These are phyloP conservation scores for Salix caprea DNA, from an alignment of 345 rosid species.

Conservation along the genomic window DNA sequence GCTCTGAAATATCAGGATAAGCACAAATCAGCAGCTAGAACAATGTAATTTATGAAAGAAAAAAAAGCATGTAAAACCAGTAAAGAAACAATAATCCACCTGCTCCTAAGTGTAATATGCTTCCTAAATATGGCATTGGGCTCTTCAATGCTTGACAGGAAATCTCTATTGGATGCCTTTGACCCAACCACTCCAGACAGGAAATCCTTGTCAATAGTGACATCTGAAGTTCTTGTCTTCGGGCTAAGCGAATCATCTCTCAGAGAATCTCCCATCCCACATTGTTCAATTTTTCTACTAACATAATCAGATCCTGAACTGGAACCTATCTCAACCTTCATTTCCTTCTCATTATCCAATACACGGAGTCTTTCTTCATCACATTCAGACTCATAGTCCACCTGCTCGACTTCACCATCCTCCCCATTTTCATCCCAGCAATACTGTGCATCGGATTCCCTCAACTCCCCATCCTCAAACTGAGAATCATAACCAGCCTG, in stretches of 20 bases:
- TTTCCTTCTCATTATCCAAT: slow-evolving; percentile 29
- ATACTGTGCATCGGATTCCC: slow-evolving; percentile 34
- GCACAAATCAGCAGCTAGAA: not conserved
- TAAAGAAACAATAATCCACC: slow-evolving; percentile 27
- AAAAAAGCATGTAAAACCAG: not conserved
- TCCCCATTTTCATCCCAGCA: slow-evolving; percentile 41
- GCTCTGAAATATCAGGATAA: slow-evolving; percentile 34
- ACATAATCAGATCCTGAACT: slow-evolving; percentile 15
- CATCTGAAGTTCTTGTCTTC: slow-evolving; percentile 15
- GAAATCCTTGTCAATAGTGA: slow-evolving; percentile 28
- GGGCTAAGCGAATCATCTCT: slow-evolving; percentile 17
- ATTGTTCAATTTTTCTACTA: slow-evolving; percentile 5
- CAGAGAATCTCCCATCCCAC: slow-evolving; percentile 12
- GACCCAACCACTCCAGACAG: slow-evolving; percentile 22
- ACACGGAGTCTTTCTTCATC: slow-evolving; percentile 38
- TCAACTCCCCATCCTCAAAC: slow-evolving; percentile 65
- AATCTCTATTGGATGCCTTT: slow-evolving; percentile 24
- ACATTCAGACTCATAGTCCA: slow-evolving; percentile 55
- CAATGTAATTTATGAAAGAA: not conserved
- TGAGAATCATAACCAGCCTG: slow-evolving; percentile 56
- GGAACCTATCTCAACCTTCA: slow-evolving; percentile 22
- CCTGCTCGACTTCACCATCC: slow-evolving; percentile 35
- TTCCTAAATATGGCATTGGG: slow-evolving; percentile 10
- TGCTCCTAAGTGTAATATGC: slow-evolving; percentile 21
- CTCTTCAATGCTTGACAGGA: slow-evolving; percentile 22